phyloP scores from a whole-genome alignment of 2,329 filamentous ascomycete species.

The Endoconidiophora polonica region DNA sequence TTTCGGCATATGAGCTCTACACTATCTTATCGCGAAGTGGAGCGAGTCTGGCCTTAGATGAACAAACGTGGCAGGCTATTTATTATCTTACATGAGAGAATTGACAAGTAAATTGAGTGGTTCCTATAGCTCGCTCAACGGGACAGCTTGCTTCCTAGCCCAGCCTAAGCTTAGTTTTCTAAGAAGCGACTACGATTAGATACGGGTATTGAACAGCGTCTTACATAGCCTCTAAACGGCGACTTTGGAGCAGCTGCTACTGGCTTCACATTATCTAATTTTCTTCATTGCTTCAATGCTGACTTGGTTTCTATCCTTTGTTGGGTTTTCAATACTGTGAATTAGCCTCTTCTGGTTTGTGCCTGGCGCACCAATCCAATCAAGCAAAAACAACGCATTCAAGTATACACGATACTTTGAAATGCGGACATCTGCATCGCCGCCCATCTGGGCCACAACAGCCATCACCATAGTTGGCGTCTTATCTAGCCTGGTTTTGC shows the following conservation, averaged over 20 bases:
- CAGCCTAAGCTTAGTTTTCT: neutral
- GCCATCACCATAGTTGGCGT: constrained; percentile 9
- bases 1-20: too few relatives aligned
- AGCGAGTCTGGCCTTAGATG: too few relatives aligned
- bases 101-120: neutral
- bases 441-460: constrained; percentile 8
- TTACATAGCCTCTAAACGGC: too few relatives aligned
- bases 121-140: constrained; percentile 8
- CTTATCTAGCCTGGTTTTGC: constrained; percentile 7
- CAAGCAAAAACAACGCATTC: constrained; percentile 6
- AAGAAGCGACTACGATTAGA: neutral
- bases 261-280: neutral
- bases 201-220: neutral
- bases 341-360: neutral
- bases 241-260: too few relatives aligned
- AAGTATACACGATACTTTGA: neutral
- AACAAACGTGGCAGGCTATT: too few relatives aligned
- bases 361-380: neutral
- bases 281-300: neutral
- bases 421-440: constrained; percentile 10
- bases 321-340: neutral
- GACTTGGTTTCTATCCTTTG: neutral
- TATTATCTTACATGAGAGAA: too few relatives aligned
- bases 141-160: constrained; percentile 10
- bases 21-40: too few relatives aligned